These are phyloP conservation scores for Hippophae rhamnoides DNA, from an alignment of 306 rosid genomes.

Conservation along the genomic window DNA sequence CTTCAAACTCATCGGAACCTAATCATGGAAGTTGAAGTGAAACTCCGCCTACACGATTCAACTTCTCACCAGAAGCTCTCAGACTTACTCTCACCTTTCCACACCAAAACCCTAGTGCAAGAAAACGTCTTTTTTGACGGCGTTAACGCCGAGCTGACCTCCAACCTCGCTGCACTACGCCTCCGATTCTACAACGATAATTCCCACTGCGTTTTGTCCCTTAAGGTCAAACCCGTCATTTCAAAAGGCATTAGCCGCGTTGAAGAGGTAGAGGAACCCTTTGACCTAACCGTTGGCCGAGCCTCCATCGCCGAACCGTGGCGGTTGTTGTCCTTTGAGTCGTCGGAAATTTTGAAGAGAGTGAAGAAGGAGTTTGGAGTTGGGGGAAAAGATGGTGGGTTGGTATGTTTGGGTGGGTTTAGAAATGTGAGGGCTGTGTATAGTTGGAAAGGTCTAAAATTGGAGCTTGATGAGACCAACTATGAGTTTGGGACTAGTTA, in stretches of 20 bases:
- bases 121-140: conserved; percentile 60
- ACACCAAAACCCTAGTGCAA: conserved; percentile 39
- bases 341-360: conserved; percentile 27
- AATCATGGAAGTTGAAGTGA: conserved; percentile 47
- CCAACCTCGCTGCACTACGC: conserved; percentile 44
- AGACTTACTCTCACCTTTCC: conserved; percentile 39
- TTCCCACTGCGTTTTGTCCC: conserved; percentile 28
- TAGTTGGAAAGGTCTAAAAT: conserved; percentile 43
- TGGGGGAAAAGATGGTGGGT: conserved; percentile 13
- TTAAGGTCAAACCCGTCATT: conserved; percentile 42
- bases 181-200: conserved; percentile 37
- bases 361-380: conserved; percentile 30
- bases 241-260: conserved; percentile 37
- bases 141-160: conserved; percentile 37
- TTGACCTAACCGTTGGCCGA: conserved; percentile 36
- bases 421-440: conserved; percentile 47
- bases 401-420: conserved; percentile 51
- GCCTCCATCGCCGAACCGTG: conserved; percentile 49
- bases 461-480: conserved; percentile 46
- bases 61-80: conserved; percentile 46
- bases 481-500: conserved; percentile 52
- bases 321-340: conserved; percentile 23
- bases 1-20: background rate
- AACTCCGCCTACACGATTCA: conserved; percentile 43
- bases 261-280: conserved; percentile 44